Evolutionary conservation across 257 asterid genomes (phyloP), one percentile per base, ranked within the genome.

Genomic region (Coffea canephora): DNA sequence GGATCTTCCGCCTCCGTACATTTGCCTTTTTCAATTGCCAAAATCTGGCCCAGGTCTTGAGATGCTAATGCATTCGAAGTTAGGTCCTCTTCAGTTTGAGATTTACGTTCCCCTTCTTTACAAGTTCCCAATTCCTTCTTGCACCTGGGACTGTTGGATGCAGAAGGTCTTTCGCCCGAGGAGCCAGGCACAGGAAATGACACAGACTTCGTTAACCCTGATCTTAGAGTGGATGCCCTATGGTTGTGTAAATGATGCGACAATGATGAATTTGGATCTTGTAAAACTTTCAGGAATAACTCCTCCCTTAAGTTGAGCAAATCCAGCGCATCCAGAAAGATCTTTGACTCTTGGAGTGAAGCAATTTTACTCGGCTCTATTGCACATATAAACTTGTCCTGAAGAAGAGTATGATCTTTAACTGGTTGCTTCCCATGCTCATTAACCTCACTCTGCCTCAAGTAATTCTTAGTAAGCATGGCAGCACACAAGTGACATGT

Each of bases 251-350:
- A 41, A 74, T 89, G 93, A 66, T 69, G 85, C 23, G 86, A 77
- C 65, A 87, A 78, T 4, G 86, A 90, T 34, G 92, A 87, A 78
- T 71, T 82, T 1, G 98, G 97, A 75, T 93, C 97, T 59, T 85
- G 88, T 74, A 95, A 66, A 74, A 92, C 90, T 68, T 90, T 89
- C 86, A 90, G 16, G 88, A 95, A 91, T 52, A 95, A 82, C 86
- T 95, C 99, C 76, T 90, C 82, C 83, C 96, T 90, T 81, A 93
- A 79, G 78, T 93, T 78, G 43, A 95, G 92, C 64, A 92, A 86
- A 79, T 90, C 96, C 59, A 93, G 69, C 4, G 98, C 98, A 81
- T 92, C 91, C 85, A 91, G 83, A 67, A 91, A 93, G 11, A 91
- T 78, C 89, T 87, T 93, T 1, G 98, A 93, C 62, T 92, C 96